Percentiles rank a stretch among this genome's conserved stretches.
phyloP scores from a whole-genome alignment of 2,329 filamentous ascomycete species.

The Arthrinium phaeospermum region DNA sequence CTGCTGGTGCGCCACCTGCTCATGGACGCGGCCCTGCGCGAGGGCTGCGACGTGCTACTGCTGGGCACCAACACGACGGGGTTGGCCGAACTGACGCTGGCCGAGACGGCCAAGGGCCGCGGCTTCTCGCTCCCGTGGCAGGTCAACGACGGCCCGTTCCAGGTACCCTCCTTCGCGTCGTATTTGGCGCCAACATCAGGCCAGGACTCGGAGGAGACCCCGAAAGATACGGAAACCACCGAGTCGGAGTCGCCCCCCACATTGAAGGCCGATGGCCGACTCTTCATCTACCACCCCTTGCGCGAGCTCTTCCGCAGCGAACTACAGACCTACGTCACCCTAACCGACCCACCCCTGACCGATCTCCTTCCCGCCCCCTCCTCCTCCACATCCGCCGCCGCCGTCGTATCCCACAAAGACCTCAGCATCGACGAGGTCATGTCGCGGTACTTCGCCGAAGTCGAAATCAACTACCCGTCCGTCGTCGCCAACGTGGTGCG shows the following conservation, averaged over 20 bases:
- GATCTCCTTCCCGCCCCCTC: constrained; percentile 26
- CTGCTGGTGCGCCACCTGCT: constrained; percentile 76
- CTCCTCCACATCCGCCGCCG: constrained; percentile 34
- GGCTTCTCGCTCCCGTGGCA: constrained; percentile 85
- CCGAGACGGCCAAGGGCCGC: constrained; percentile 89
- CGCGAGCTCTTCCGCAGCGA: constrained; percentile 87
- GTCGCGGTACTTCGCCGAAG: constrained; percentile 83
- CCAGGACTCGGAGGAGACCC: neutral
- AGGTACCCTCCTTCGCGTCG: constrained; percentile 30
- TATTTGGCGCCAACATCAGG: constrained; percentile 19
- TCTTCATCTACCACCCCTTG: constrained; percentile 75
- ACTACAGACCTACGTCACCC: constrained; percentile 70
- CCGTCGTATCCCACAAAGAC: constrained; percentile 70
- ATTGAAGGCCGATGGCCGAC: constrained; percentile 30
- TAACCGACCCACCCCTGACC: constrained; percentile 47
- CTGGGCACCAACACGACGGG: constrained; percentile 88
- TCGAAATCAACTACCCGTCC: constrained; percentile 85
- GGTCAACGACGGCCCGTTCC: constrained; percentile 72
- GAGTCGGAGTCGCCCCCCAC: neutral
- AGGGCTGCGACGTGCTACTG: constrained; percentile 72
- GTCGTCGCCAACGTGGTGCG: constrained; percentile 95
- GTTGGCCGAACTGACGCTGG: constrained; percentile 83
- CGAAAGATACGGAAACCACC: neutral
- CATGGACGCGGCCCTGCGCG: constrained; percentile 64
- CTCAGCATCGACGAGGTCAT: constrained; percentile 92